Base-by-base conservation (phyloP, 2,329 filamentous ascomycete species). In the Aspergillus brunneoviolaceus region DNA sequence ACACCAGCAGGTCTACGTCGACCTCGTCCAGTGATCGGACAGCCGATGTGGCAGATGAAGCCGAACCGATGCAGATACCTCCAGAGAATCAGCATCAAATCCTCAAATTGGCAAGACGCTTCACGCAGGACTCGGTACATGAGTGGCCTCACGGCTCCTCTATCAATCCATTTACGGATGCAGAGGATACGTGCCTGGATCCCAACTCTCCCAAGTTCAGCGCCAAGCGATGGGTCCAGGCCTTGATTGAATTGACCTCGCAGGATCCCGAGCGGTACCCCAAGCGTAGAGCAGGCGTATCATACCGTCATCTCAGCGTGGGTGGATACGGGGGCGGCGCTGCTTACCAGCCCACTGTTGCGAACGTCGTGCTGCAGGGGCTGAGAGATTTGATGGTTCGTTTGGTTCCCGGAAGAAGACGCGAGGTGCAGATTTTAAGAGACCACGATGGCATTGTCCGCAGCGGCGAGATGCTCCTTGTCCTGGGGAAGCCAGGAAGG, bases 361-460 rank as follows among this genome's bases (percentile, higher is more conserved):
- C 47, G 10, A 58, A 54, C 23, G 48, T 39, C 2, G 16, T 58
- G 3, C 14, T 55, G 21, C 25, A 61, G 35, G 48, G 33, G 11
- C 10, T 49, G 6, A 3, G 35, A 7, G 51, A 49, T 16, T 14
- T 27, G 1, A 33, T 31, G 5, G 39, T 25, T 7, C 12, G 48
- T 10, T 50, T 39, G 48, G 19, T 57, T 14, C 12, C 33, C 4
- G 14, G 33, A 16, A 35, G 14, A 35, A 12, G 33, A 35, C 11
- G 14, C 10, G 33, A 50, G n/a, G 84, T 83, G 61, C 79, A 82
- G 21, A 88, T 88, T 55, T 74, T 88, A 5, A 76, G 79, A 50
- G 74, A 78, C 58, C 86, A 88, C 58, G 80, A 88, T 61, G 86
- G 86, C 0, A 59, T 87, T 0, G 67, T 89, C 5, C 74, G 74